Percentiles rank a stretch among this genome's conserved stretches.
Conservation (phyloP, 108 stramenopile genomes). For the Stephanodiscus minutulus region DNA sequence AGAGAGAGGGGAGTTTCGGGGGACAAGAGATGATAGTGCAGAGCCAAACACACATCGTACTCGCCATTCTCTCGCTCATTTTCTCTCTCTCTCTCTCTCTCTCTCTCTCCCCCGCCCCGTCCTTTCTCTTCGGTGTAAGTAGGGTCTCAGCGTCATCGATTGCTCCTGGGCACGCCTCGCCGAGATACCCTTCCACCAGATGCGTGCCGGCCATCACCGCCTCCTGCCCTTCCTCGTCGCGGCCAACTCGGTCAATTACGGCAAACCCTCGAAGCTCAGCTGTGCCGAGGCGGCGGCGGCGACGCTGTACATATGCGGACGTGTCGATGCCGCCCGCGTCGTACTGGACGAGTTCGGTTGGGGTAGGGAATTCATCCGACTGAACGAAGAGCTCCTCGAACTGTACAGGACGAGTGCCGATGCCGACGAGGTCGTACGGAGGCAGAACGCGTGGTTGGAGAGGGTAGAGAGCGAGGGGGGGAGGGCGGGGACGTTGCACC, state of each 20-base stretch:
- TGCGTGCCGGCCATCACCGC: slow-evolving; percentile 94
- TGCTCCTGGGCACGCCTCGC: slow-evolving; percentile 96
- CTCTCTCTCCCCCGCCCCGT: no score
- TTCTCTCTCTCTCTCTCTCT: no score
- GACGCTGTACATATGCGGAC: slow-evolving; percentile 92
- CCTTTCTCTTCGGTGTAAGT: no score
- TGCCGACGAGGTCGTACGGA: slow-evolving; percentile 78
- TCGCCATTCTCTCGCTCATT: no score
- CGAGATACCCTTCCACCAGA: slow-evolving; percentile 93
- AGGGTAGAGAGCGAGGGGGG: slow-evolving; percentile 58
- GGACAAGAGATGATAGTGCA: no score
- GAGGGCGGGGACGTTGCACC: slow-evolving; percentile 42
- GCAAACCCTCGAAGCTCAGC: slow-evolving; percentile 85
- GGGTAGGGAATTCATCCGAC: slow-evolving; percentile 91
- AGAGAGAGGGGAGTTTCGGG: no score
- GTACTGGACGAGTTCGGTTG: slow-evolving; percentile 94
- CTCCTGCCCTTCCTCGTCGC: slow-evolving; percentile 97
- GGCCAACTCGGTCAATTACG: slow-evolving; percentile 98
- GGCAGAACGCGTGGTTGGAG: slow-evolving; percentile 87
- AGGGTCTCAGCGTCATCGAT: slow-evolving; percentile 94
- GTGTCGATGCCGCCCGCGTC: slow-evolving; percentile 77
- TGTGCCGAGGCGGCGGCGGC: slow-evolving; percentile 92
- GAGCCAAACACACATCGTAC: no score
- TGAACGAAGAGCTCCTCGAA: slow-evolving; percentile 89
- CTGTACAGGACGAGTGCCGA: slow-evolving; percentile 74